Base-by-base conservation (phyloP, 2,329 filamentous ascomycete species). In the Eurotiales sp. region DNA sequence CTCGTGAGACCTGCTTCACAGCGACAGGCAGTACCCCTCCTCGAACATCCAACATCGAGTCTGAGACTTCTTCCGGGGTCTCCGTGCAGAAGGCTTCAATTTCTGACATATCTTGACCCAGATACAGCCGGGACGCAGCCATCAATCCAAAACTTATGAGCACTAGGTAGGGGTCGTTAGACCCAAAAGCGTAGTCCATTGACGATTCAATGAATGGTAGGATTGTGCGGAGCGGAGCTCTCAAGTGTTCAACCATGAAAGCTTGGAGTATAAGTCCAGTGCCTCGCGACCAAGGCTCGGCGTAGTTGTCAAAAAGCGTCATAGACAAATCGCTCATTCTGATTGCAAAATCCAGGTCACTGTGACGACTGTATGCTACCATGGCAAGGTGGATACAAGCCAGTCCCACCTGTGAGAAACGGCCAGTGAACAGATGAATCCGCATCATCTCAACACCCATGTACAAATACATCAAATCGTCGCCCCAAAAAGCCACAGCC, bases 171-270 rank as follows among this genome's bases (percentile, higher is more conserved):
- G 77, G 76, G 60, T 85, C 82, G 3, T 81, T 82, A 14, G 80
- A 77, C 2, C 73, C 66, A n/a, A 81, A 71, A 0, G 79, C 77
- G 7, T 76, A 72, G 46, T 84, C 80, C 56, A 84, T 70, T 1
- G 79, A 80, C 40, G 66, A 66, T 55, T 81, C 78, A 6, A 85
- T 71, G 3, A 71, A 65, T 1, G 76, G 73, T 14, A 84, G 70
- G 17, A 79, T 73, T 30, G 78, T 73, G 11, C 69, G 62, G 41
- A 84, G 65, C 2, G 80, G 78, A 10, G 72, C 68, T 52, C 78
- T 72, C 21, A 85, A 62, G 60, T 85, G 82, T n/a, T 79, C 80
- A n/a, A 84, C 67, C 62, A 84, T 84, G 8, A 83, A 64, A n/a
- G 77, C 74, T 51, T 81, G 77, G 19, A 83, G 65, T 1, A 81